Evolutionary conservation across 129 eudicot species (phyloP), one percentile per base, ranked within the genome.

Genomic region (Smallanthus sonchifolius): DNA sequence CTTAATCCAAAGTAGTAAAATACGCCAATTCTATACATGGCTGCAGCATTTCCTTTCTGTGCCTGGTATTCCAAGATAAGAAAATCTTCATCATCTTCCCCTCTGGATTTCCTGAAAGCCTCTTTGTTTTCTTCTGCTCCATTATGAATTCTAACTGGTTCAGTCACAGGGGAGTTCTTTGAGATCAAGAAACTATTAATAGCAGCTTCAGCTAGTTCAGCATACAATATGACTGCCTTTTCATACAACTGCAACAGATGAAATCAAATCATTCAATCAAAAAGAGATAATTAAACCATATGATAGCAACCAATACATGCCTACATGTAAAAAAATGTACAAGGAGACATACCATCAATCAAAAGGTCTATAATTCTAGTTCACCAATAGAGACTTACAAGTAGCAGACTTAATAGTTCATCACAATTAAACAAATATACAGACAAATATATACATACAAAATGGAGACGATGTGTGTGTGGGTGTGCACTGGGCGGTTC

Each of bases 71-170:
- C 97, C 85, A 87, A 62, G 36, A 95, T 91, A 76, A 86, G 99
- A 67, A 91, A 95, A 78, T 95, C 99, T 79, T 95, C 99, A 55
- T 95, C 99, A 48, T 95, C 97, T 75, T 94, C 97, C 59, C 97
- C 98, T 77, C 91, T 79, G 7, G 97, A 94, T 83, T 88, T 91
- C 81, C 96, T 83, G 57, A 95, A 67, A 19, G 96, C 97, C 65
- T 91, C 99, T 83, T 94, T 91, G 73, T 94, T 94, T 47, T 94
- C 98, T 84, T 95, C 96, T 13, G 94, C 89, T 47, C 99, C 99
- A 40, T n/a, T 92, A 70, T 95, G 99, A 48, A 91, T 91, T 83
- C 97, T 82, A 7, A 95, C 87, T 24, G 99, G 96, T 66, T 95
- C 97, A 42, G 91, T 83, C 51, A 91, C 96, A 0, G 99, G 97